These are phyloP conservation scores for Nakazawaea peltata DNA, from an alignment of 805 yeast species.

Conservation along the genomic window DNA sequence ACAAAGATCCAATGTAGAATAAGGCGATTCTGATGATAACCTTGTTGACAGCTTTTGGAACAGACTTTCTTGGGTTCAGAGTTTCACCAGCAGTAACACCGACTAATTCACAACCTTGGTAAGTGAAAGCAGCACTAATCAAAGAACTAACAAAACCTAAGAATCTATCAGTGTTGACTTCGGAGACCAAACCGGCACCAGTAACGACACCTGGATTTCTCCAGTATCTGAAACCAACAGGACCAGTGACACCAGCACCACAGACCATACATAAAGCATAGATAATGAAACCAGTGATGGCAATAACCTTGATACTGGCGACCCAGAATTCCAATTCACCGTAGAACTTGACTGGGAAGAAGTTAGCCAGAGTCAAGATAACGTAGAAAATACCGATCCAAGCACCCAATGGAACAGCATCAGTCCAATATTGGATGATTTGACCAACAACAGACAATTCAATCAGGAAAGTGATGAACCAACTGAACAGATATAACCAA, in stretches of 20 bases:
- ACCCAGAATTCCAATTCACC: constrained; percentile 78
- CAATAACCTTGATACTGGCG: constrained; percentile 56
- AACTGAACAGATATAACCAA: constrained; percentile 69
- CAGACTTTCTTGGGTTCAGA: constrained; percentile 57
- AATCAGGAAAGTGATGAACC: constrained; percentile 71
- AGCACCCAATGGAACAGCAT: constrained; percentile 59
- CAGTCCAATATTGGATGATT: constrained; percentile 57
- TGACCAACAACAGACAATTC: constrained; percentile 70
- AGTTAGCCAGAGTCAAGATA: constrained; percentile 41
- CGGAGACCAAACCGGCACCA: constrained; percentile 41
- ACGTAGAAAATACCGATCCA: constrained; percentile 68
- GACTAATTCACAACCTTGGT: constrained; percentile 71
- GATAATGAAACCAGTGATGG: constrained; percentile 63
- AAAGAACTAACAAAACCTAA: constrained; percentile 65
- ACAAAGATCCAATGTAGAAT: constrained; percentile 57
- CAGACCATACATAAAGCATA: constrained; percentile 66
- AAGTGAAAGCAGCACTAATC: constrained; percentile 71
- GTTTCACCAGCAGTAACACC: constrained; percentile 75
- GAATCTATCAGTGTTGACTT: constrained; percentile 47
- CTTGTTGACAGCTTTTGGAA: constrained; percentile 65
- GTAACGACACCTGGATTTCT: constrained; percentile 72
- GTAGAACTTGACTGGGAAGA: constrained; percentile 61
- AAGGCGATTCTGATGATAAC: constrained; percentile 58
- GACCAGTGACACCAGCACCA: constrained; percentile 64
- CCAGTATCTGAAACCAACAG: constrained; percentile 78